These are phyloP conservation scores for Cystobasidiaceae sp. DNA, from an alignment of 1,284 basidiomycete genomes.

Conservation along the genomic window DNA sequence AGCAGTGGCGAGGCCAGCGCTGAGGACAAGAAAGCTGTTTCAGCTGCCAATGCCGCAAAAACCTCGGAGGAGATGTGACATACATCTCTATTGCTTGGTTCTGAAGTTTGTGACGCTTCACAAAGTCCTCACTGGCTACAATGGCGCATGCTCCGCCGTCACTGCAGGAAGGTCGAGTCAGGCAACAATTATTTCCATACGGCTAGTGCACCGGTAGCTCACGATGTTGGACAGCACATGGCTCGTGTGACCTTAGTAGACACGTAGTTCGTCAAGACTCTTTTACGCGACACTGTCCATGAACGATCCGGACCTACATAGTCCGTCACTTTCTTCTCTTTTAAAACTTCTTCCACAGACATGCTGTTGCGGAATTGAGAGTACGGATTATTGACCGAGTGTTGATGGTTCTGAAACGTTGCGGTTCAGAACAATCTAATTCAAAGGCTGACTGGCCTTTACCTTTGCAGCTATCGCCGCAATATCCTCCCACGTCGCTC, in stretches of 20 bases:
- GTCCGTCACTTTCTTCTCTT: conserved; percentile 38
- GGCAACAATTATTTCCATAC: background rate
- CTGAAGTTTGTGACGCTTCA: conserved; percentile 65
- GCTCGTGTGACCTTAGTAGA: conserved; percentile 63
- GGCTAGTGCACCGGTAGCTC: background rate
- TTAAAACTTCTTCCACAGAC: conserved; percentile 62
- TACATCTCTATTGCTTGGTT: conserved; percentile 71
- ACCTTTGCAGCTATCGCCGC: conserved; percentile 47
- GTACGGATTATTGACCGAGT: conserved; percentile 76
- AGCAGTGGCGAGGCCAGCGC: conserved; percentile 54
- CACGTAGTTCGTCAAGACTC: too few species aligned
- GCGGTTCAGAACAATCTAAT: too few species aligned
- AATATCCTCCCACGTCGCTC: conserved; percentile 62
- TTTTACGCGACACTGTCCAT: background rate
- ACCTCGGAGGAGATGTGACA: conserved; percentile 29
- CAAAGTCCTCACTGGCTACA: conserved; percentile 73
- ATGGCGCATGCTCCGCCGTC: conserved; percentile 61
- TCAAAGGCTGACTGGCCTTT: too few species aligned
- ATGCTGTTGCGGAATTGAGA: conserved; percentile 75
- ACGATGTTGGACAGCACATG: conserved; percentile 75
- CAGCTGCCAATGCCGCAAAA: background rate
- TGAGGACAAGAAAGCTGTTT: conserved; percentile 52
- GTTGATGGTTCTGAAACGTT: conserved; percentile 70
- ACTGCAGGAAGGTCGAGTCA: conserved; percentile 18
- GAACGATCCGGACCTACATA: conserved; percentile 19